Evolutionary conservation across 2,329 filamentous ascomycete species (phyloP).

Genomic region (Lasiodiplodia gonubiensis): DNA sequence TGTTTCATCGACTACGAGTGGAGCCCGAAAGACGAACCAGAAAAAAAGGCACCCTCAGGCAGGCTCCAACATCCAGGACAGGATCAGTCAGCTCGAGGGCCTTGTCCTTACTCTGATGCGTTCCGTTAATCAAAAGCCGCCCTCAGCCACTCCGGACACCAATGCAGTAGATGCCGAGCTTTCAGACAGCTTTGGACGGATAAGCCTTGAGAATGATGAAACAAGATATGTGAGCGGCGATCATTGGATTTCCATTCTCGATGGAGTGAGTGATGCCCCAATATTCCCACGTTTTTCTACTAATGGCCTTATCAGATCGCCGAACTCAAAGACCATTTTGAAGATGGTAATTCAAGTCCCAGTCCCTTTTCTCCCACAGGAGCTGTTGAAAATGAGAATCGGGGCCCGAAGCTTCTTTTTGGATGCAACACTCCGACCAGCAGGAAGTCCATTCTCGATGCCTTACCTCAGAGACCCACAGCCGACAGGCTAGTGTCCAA

Average conservation of each 20-base stretch:
- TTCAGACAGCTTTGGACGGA: not conserved
- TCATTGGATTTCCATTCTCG: conserved; percentile 45
- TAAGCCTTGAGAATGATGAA: not conserved
- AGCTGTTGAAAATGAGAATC: conserved; percentile 36
- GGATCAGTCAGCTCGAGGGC: conserved; percentile 35
- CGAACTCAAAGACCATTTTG: conserved; percentile 3
- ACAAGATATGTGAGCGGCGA: conserved; percentile 33
- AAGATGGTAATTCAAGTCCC: not conserved
- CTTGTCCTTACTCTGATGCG: conserved; percentile 30
- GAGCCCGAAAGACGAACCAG: not conserved
- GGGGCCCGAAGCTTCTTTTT: conserved; percentile 38
- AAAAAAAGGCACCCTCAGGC: conserved; percentile 17
- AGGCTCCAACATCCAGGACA: conserved; percentile 18
- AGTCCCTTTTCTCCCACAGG: conserved; percentile 31
- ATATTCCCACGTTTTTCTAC: conserved; percentile 11
- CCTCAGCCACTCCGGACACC: not conserved
- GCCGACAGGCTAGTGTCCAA: not conserved
- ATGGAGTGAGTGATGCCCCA: conserved; percentile 39
- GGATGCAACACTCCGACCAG: not conserved
- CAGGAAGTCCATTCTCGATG: not conserved
- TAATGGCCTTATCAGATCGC: not conserved
- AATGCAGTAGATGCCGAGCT: not conserved
- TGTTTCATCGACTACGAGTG: not conserved
- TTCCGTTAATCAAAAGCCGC: conserved; percentile 5
- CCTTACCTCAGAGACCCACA: not conserved